Percentiles rank a stretch among this genome's conserved stretches.
Evolutionary conservation across 116 monocot genomes (phyloP).

Genomic region (Papilionanthe hybrid): DNA sequence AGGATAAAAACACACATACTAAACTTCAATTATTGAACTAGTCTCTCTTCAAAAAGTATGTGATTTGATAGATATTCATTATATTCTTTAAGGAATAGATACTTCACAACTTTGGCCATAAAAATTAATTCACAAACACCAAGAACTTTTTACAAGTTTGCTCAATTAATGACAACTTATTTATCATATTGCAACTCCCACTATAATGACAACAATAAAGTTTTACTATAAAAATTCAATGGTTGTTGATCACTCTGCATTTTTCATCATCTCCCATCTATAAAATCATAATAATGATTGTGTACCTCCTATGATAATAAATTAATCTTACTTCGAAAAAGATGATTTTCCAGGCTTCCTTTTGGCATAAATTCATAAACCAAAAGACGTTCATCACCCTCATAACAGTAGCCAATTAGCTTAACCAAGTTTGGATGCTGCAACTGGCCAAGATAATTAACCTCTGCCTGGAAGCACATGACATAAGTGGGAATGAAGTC

Average conservation of each 20-base stretch:
- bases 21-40: no score
- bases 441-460: slow-evolving; percentile 20
- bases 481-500: not conserved
- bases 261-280: no score
- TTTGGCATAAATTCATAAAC: slow-evolving; percentile 26
- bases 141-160: not conserved
- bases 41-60: not conserved
- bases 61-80: not conserved
- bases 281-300: no score
- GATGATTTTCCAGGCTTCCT: slow-evolving; percentile 26
- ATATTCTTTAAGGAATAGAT: not conserved
- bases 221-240: no score
- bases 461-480: slow-evolving; percentile 15
- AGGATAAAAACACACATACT: no score
- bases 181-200: no score
- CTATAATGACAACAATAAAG: no score
- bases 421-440: slow-evolving; percentile 26
- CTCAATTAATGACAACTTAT: not conserved
- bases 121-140: no score
- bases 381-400: slow-evolving; percentile 19
- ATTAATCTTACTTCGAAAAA: slow-evolving; percentile 20
- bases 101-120: no score
- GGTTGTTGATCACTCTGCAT: no score
- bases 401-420: slow-evolving; percentile 21
- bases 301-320: no score